These are phyloP conservation scores for Russula abietina DNA, from an alignment of 768 basidiomycete genomes.

Conservation along the genomic window DNA sequence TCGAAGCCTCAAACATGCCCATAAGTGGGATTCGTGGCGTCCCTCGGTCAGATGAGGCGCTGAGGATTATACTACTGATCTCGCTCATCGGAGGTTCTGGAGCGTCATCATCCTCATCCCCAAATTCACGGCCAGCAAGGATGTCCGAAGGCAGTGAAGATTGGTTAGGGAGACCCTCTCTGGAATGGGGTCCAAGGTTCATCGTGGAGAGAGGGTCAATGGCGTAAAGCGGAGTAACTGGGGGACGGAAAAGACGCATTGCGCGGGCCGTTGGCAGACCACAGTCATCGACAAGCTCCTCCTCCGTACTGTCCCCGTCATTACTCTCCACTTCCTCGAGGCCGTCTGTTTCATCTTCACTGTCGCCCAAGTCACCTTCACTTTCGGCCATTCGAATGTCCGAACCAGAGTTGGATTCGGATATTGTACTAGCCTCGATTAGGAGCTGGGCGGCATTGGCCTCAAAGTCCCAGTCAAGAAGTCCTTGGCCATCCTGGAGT, in stretches of 20 bases:
- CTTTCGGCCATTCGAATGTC: constrained; percentile 47
- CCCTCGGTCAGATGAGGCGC: constrained; percentile 21
- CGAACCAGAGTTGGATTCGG: constrained; percentile 34
- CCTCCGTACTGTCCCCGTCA: constrained; percentile 76
- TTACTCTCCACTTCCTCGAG: constrained; percentile 31
- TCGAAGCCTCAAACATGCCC: constrained; percentile 21
- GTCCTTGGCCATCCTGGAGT: constrained; percentile 46
- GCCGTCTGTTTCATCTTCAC: constrained; percentile 40
- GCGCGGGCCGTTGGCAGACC: constrained; percentile 71
- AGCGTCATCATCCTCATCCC: constrained; percentile 22
- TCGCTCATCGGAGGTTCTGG: constrained; percentile 22
- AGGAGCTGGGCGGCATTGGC: constrained; percentile 45
- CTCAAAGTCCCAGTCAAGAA: constrained; percentile 68
- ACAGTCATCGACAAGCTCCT: constrained; percentile 72
- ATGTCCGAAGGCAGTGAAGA: constrained; percentile 63
- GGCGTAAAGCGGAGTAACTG: constrained; percentile 45
- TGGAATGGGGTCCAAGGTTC: constrained; percentile 45
- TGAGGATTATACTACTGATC: constrained; percentile 21
- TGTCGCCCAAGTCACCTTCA: constrained; percentile 35
- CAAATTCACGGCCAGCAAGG: constrained; percentile 49
- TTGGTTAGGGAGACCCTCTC: constrained; percentile 31
- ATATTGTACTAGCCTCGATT: constrained; percentile 44
- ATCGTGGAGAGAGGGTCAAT: constrained; percentile 76
- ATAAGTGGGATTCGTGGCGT: constrained; percentile 21
- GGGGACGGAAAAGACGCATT: constrained; percentile 65